A percentile compares a stretch with the other conserved stretches of the same genome.
Conservation (phyloP, 257 asterid genomes). For the Orobanche coerulescens region DNA sequence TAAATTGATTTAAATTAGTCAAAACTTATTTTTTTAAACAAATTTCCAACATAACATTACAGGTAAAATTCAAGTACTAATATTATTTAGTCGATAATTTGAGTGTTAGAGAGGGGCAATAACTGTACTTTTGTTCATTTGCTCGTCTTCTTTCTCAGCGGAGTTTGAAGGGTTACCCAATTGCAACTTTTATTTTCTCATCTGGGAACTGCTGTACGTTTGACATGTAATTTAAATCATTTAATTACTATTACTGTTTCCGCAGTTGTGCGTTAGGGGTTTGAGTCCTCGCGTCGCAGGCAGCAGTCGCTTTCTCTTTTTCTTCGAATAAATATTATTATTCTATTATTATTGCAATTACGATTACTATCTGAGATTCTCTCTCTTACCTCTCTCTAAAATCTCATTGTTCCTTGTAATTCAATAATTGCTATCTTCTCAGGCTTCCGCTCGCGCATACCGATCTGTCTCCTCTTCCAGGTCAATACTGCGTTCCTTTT, state of each 20-base stretch:
- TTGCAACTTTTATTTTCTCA: too few relatives aligned
- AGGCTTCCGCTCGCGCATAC: slow-evolving; percentile 13
- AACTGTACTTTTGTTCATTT: too few relatives aligned
- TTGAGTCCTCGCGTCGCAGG: slow-evolving; percentile 1
- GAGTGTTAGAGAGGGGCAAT: too few relatives aligned
- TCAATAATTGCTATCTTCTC: slow-evolving; percentile 4
- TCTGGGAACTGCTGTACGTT: background rate
- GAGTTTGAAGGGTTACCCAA: too few relatives aligned
- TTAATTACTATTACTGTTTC: background rate
- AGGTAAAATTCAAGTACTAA: too few relatives aligned
- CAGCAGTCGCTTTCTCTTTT: background rate
- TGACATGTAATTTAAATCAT: background rate
- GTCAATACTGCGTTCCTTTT: slow-evolving; percentile 12
- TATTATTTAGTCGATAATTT: too few relatives aligned
- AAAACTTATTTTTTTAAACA: too few relatives aligned
- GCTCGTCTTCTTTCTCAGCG: too few relatives aligned
- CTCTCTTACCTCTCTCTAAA: slow-evolving; percentile 17
- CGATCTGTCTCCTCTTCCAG: slow-evolving; percentile 25
- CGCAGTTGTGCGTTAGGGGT: slow-evolving; percentile 22
- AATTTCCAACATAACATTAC: too few relatives aligned
- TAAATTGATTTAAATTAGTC: too few relatives aligned
- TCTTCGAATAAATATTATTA: background rate
- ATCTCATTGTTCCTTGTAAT: slow-evolving; percentile 5
- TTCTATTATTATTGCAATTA: too few relatives aligned
- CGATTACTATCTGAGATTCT: too few relatives aligned